Percentiles rank a stretch among this genome's conserved stretches.
Evolutionary conservation across 805 yeast species (phyloP).

Genomic region (Candida ponderosae): DNA sequence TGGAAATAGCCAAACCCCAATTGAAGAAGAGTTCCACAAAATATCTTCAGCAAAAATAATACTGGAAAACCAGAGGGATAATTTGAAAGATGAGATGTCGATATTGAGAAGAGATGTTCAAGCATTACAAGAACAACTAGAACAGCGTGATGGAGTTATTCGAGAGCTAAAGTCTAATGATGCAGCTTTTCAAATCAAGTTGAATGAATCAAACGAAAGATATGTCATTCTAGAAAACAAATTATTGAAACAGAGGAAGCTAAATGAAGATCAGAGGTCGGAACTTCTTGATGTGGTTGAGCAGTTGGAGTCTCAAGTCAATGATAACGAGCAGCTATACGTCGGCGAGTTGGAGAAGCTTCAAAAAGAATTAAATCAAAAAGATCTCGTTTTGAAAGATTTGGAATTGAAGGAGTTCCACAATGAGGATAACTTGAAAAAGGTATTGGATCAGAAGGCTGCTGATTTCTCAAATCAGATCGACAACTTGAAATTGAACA

Average conservation of each 20-base stretch:
- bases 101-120: conserved; percentile 19
- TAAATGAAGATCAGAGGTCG: conserved; percentile 44
- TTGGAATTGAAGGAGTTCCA: not conserved
- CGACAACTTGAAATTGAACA: too few relatives aligned
- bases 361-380: conserved; percentile 14
- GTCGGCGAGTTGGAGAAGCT: conserved; percentile 35
- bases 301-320: conserved; percentile 44
- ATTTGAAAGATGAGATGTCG: conserved; percentile 34
- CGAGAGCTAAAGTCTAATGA: conserved; percentile 7
- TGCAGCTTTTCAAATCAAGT: conserved; percentile 2
- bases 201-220: conserved; percentile 12
- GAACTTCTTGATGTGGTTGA: conserved; percentile 55
- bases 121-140: not conserved
- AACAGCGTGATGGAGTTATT: conserved; percentile 7
- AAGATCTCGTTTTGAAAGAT: not conserved
- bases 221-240: conserved; percentile 28
- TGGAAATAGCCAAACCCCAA: not conserved
- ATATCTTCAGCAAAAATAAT: conserved; percentile 10
- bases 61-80: conserved; percentile 22
- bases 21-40: conserved; percentile 14
- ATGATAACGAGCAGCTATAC: conserved; percentile 44
- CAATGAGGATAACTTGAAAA: too few relatives aligned
- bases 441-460: too few relatives aligned
- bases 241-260: conserved; percentile 36
- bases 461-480: too few relatives aligned